Conservation (phyloP, 495 filamentous ascomycete genomes). For the Aspergillus cavernicola region DNA sequence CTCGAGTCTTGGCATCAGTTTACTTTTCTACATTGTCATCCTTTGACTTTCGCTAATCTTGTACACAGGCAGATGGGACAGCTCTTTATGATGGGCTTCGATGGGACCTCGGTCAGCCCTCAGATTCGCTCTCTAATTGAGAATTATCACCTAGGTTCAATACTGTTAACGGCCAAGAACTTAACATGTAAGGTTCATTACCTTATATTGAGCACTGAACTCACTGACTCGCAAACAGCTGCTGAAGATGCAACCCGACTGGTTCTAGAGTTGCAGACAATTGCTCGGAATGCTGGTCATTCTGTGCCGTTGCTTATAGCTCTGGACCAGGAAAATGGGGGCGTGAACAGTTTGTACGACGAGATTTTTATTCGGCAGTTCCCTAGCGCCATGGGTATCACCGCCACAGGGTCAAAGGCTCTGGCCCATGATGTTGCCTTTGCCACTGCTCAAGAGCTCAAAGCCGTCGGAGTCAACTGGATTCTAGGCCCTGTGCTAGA, state of each 20-base stretch:
- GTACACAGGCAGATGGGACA: slow-evolving; percentile 65
- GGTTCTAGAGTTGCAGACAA: slow-evolving; percentile 81
- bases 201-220: background rate
- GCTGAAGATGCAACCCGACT: slow-evolving; percentile 78
- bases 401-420: slow-evolving; percentile 73
- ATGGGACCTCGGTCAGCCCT: slow-evolving; percentile 81
- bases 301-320: slow-evolving; percentile 80
- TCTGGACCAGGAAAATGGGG: slow-evolving; percentile 90
- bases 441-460: slow-evolving; percentile 81
- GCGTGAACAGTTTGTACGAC: slow-evolving; percentile 90
- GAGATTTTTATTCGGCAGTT: slow-evolving; percentile 89
- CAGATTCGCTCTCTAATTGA: slow-evolving; percentile 82
- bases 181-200: slow-evolving; percentile 65
- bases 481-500: slow-evolving; percentile 89
- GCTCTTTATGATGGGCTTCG: slow-evolving; percentile 94
- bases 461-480: slow-evolving; percentile 84
- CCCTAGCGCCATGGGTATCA: slow-evolving; percentile 86
- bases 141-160: slow-evolving; percentile 77
- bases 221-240: slow-evolving; percentile 47
- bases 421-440: slow-evolving; percentile 78
- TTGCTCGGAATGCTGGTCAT: slow-evolving; percentile 81
- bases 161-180: slow-evolving; percentile 86
- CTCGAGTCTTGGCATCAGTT: slow-evolving; percentile 16
- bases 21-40: background rate
- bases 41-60: slow-evolving; percentile 25